Base-by-base conservation (phyloP, 2,329 filamentous ascomycete genomes). In the Pseudogymnoascus sp. region DNA sequence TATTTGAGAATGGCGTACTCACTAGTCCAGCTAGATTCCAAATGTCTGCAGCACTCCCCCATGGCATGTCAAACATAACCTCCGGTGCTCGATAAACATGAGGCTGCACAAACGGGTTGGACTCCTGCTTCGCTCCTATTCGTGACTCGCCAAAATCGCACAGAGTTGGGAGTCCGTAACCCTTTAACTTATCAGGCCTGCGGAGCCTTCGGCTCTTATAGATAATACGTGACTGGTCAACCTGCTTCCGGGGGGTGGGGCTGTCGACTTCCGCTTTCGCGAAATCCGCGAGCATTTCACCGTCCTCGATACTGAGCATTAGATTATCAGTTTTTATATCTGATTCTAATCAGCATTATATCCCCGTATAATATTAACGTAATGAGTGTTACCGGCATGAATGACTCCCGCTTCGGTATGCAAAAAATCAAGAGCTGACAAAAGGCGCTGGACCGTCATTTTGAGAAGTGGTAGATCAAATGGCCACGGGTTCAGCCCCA, bases 241-340 rank as follows among this genome's bases (percentile, higher is more conserved):
- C 61, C 6, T 67, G 60, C 54, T 76, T 76, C 12, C 71, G 57
- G 5, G 70, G 68, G 14, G 66, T 66, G 23, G 73, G 73, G 7
- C 63, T 16, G 2, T 69, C 63, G 5, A 71, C 45, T 65, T 75
- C 73, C 1, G 65, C 34, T 65, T 75, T 72, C 3, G 64, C 34
- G 18, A 42, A 61, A 0, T 68, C 59, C 3, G 62, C 61, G 5
- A 76, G 61, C 16, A 75, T 65, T 1, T 68, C 69, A 1, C 69
- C 60, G 60, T 75, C 72, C 18, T 70, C 64, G 36, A 74, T 71
- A 0, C 63, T 66, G 0, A 74, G 45, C 34, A 76, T 67, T 23
- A 76, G 66, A 18, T 76, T 76, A 34, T 68, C 69, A 5, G 69
- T 68, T 61, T 73, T 70, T 7, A 75, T 65, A 65, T 75, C 72